A percentile compares a stretch with the other conserved stretches of the same genome.
phyloP scores from a whole-genome alignment of 2,329 filamentous ascomycete species.

The Aspergillus sp. region DNA sequence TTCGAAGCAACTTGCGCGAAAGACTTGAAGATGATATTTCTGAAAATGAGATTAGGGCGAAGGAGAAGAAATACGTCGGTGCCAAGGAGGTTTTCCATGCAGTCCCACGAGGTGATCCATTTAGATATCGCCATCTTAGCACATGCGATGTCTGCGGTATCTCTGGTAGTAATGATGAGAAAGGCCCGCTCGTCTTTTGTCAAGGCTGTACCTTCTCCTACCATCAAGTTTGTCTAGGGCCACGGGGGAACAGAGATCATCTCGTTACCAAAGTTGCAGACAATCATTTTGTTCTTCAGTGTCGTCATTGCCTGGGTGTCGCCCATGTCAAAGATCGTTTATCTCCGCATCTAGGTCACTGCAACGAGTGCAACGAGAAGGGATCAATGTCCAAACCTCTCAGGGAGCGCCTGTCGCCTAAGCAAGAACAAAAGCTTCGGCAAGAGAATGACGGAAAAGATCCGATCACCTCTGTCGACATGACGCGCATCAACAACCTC shows the following conservation, averaged over 20 bases:
- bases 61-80: constrained; percentile 41
- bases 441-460: constrained; percentile 73
- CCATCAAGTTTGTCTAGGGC: constrained; percentile 75
- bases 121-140: constrained; percentile 62
- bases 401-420: constrained; percentile 61
- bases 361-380: constrained; percentile 60
- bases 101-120: constrained; percentile 56
- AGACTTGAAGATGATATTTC: constrained; percentile 30
- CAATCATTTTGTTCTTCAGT: constrained; percentile 79
- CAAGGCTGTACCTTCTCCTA: constrained; percentile 84
- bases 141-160: constrained; percentile 65
- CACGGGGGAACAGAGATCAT: constrained; percentile 69
- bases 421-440: constrained; percentile 76
- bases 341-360: constrained; percentile 64
- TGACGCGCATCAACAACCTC: constrained; percentile 63
- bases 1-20: constrained; percentile 41
- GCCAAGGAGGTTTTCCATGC: constrained; percentile 68
- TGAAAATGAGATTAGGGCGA: constrained; percentile 43
- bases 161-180: constrained; percentile 48
- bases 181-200: constrained; percentile 72
- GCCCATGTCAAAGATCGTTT: constrained; percentile 60
- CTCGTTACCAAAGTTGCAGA: constrained; percentile 76
- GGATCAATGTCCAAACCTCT: constrained; percentile 70
- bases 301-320: constrained; percentile 70
- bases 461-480: constrained; percentile 60